Conservation (phyloP, 176 grass and related monocot genomes). For the Miscanthus lutarioriparius region DNA sequence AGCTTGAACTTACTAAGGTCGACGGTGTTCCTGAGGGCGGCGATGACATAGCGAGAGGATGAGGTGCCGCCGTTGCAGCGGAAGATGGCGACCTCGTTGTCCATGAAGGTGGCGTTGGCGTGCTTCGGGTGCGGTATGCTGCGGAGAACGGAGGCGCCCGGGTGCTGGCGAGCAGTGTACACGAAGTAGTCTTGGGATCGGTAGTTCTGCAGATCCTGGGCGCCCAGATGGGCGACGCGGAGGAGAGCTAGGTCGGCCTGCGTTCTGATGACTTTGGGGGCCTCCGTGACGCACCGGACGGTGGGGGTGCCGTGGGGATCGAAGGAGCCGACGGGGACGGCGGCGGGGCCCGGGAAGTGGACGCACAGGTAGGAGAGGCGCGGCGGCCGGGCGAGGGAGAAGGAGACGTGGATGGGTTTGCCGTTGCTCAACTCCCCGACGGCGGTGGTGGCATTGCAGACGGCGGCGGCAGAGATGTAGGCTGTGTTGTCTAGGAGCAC, state of each 20-base stretch:
- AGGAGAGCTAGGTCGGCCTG: constrained; percentile 3
- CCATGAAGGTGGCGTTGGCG: not conserved
- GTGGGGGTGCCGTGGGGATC: not conserved
- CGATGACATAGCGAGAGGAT: not conserved
- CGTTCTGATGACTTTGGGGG: not conserved
- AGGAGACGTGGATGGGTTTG: no score
- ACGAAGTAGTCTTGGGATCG: not conserved
- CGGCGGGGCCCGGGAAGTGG: not conserved
- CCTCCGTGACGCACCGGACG: not conserved
- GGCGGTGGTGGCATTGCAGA: no score
- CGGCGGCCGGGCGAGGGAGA: no score
- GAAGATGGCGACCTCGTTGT: not conserved
- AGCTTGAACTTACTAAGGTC: no score
- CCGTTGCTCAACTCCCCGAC: no score
- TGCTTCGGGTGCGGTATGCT: not conserved
- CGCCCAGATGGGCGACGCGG: not conserved
- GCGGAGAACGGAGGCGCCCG: no score
- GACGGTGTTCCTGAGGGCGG: not conserved
- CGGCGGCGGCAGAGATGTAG: no score
- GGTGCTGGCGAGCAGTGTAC: no score
- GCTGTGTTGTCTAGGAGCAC: no score
- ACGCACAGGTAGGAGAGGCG: no score
- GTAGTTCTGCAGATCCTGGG: fast-evolving
- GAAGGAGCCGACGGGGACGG: not conserved
- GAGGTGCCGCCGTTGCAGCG: not conserved